Evolutionary conservation across 768 basidiomycete species (phyloP).

Genomic region (Grammothele lineata): DNA sequence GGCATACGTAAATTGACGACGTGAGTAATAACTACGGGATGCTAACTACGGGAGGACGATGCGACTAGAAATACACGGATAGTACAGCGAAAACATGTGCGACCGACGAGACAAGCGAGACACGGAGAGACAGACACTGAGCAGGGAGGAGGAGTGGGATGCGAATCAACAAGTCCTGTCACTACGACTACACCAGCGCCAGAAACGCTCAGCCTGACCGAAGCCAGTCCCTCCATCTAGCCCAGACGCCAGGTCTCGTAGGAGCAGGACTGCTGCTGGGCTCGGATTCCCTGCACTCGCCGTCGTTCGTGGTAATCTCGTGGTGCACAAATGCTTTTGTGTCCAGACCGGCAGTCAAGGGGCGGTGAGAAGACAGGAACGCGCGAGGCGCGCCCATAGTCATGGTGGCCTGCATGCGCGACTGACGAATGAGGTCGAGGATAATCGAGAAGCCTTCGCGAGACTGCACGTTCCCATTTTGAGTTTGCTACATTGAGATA

Average conservation of each 20-base stretch:
- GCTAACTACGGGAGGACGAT: no score
- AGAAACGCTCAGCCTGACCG: no score
- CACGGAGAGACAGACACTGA: constrained; percentile 4
- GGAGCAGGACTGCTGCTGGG: background rate
- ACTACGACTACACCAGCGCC: no score
- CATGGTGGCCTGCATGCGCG: constrained; percentile 59
- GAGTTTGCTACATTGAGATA: no score
- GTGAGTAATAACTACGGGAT: no score
- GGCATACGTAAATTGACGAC: no score
- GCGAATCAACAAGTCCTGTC: no score
- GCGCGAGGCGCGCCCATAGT: constrained; percentile 35
- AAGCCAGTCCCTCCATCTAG: constrained; percentile 41
- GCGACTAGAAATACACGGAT: constrained; percentile 18
- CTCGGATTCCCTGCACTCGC: background rate
- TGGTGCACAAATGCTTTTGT: constrained; percentile 6
- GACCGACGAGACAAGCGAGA: background rate
- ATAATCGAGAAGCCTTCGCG: constrained; percentile 86
- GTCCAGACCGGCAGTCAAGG: constrained; percentile 7
- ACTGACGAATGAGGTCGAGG: constrained; percentile 72
- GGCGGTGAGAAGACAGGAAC: constrained; percentile 23
- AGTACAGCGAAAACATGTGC: constrained; percentile 13
- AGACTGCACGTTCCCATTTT: no score
- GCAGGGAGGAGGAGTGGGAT: no score
- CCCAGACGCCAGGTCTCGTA: constrained; percentile 29
- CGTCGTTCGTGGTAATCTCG: constrained; percentile 3